These are phyloP conservation scores for Starmerella scarabaei DNA, from an alignment of 805 yeast genomes.

Conservation along the genomic window DNA sequence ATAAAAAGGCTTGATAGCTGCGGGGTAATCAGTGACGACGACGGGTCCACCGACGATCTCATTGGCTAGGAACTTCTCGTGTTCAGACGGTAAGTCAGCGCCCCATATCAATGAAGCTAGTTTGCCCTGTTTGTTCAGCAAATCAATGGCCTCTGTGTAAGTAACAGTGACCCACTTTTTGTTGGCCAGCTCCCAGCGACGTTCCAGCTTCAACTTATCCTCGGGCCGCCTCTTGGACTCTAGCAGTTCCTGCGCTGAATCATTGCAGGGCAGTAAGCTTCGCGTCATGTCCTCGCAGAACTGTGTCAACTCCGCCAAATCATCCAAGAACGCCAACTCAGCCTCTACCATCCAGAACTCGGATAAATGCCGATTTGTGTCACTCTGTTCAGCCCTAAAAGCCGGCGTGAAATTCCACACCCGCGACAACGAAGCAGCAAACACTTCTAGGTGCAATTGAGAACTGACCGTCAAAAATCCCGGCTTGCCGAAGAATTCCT, in stretches of 20 bases:
- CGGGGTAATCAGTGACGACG: conserved; percentile 82
- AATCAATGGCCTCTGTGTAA: conserved; percentile 59
- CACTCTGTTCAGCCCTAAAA: conserved; percentile 84
- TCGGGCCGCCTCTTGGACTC: conserved; percentile 28
- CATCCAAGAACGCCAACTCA: conserved; percentile 55
- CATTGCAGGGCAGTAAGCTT: conserved; percentile 29
- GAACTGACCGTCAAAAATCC: conserved; percentile 80
- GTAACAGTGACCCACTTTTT: conserved; percentile 56
- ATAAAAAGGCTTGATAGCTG: conserved; percentile 70
- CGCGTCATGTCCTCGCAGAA: conserved; percentile 63
- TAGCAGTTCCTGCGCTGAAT: conserved; percentile 21
- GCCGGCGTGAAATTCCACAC: conserved; percentile 89
- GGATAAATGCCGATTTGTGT: conserved; percentile 79
- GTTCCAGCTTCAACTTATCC: conserved; percentile 26
- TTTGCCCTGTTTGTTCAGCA: conserved; percentile 31
- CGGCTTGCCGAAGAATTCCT: conserved; percentile 42
- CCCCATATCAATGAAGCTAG: conserved; percentile 47
- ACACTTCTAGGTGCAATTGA: conserved; percentile 77
- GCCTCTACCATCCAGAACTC: conserved; percentile 99
- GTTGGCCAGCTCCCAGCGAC: conserved; percentile 50
- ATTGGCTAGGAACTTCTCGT: conserved; percentile 84
- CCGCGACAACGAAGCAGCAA: conserved; percentile 57
- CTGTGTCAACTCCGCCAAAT: conserved; percentile 45
- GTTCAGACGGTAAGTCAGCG: conserved; percentile 62
- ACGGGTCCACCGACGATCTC: conserved; percentile 50